These are phyloP conservation scores for Macrophomina phaseolina DNA, from an alignment of 2,329 filamentous ascomycete species.

Conservation along the genomic window DNA sequence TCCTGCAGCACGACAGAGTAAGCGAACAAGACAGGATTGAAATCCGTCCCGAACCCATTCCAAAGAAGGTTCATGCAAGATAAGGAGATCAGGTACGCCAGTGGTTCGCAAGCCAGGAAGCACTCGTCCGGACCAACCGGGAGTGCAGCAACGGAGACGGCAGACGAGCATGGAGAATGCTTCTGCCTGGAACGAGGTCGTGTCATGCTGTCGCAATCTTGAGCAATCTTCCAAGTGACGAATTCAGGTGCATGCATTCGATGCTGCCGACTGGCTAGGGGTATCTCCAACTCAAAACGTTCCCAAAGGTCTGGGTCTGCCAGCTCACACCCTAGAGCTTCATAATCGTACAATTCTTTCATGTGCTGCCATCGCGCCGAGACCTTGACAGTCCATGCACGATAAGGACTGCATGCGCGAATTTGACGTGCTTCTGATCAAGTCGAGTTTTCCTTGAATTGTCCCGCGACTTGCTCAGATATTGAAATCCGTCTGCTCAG, in stretches of 20 bases:
- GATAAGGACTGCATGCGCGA: too few species aligned
- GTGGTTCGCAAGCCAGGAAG: not conserved
- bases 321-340: too few species aligned
- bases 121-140: not conserved
- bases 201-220: not conserved
- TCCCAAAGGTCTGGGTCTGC: too few species aligned
- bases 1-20: not conserved
- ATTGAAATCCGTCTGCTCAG: too few species aligned
- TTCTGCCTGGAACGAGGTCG: slow-evolving; percentile 1
- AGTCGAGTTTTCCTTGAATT: too few species aligned
- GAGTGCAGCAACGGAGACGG: not conserved
- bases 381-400: too few species aligned
- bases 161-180: not conserved
- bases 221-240: not conserved
- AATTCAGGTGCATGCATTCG: not conserved
- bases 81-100: slow-evolving; percentile 12
- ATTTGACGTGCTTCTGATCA: too few species aligned
- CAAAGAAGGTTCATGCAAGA: not conserved
- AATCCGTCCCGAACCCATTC: not conserved
- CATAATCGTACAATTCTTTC: too few species aligned
- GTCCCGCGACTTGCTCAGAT: too few species aligned
- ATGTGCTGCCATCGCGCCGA: too few species aligned
- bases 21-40: not conserved
- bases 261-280: not conserved
- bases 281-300: not conserved